Evolutionary conservation across 1,139 yeast species (phyloP).

Genomic region (Suhomyces yuchorum): DNA sequence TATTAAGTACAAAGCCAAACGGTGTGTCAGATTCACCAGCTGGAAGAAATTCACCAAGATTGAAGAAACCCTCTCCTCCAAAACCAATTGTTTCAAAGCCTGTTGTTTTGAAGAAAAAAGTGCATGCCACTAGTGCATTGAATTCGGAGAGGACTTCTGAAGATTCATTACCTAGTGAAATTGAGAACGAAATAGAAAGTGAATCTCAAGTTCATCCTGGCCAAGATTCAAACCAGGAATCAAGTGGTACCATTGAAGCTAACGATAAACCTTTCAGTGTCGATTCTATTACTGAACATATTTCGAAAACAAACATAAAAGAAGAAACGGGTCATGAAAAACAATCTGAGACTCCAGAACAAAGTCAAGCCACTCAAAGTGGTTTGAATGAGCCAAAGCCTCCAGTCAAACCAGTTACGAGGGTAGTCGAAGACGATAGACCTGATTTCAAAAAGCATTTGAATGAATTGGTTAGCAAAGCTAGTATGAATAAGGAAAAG

Average conservation of each 20-base stretch:
- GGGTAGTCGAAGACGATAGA: conserved; percentile 22
- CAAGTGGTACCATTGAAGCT: not conserved
- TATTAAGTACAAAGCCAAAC: conserved; percentile 30
- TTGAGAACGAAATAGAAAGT: not conserved
- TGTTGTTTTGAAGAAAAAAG: conserved; percentile 44
- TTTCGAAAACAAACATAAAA: not conserved
- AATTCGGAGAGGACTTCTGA: conserved; percentile 1
- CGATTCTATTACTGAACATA: not conserved
- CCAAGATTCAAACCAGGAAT: not conserved
- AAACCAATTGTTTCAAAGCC: conserved; percentile 36
- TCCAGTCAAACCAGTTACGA: not conserved
- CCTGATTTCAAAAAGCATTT: conserved; percentile 40
- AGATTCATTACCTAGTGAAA: not conserved
- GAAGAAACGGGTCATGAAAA: not conserved
- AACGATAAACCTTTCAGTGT: not conserved
- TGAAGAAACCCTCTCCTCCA: conserved; percentile 27
- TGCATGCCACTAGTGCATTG: conserved; percentile 10
- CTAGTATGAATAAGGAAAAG: conserved; percentile 14
- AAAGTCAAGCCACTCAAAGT: not conserved
- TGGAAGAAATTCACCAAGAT: conserved; percentile 22
- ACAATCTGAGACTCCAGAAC: not conserved
- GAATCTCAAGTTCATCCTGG: not conserved
- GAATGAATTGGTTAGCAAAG: conserved; percentile 29
- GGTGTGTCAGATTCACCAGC: conserved; percentile 5
- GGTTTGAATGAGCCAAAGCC: not conserved